A percentile compares a stretch with the other conserved stretches of the same genome.
Conservation (phyloP, 2,329 filamentous ascomycete species). For the Ophiostoma populinum region DNA sequence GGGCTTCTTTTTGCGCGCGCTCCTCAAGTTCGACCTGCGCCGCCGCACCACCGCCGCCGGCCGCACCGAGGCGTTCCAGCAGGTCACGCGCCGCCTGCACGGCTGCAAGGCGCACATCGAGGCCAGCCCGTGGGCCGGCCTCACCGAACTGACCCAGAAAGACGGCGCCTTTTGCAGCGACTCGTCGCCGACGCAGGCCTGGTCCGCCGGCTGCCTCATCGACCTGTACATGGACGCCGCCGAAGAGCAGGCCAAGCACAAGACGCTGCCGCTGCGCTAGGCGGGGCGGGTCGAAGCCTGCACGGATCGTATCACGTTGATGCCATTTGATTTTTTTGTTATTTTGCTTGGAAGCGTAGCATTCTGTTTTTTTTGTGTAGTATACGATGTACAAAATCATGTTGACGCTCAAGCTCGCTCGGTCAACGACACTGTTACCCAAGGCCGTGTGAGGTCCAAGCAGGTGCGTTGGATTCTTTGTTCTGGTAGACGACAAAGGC, state of each 20-base stretch:
- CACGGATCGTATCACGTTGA: too few relatives aligned
- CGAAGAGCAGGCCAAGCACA: conserved; percentile 26
- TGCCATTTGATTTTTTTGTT: neutral
- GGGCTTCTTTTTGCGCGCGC: conserved; percentile 81
- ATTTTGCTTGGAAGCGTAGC: neutral
- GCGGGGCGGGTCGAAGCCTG: too few relatives aligned
- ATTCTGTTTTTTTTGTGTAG: neutral
- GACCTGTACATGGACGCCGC: conserved; percentile 89
- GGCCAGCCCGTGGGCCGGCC: conserved; percentile 69
- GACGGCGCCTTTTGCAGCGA: conserved; percentile 68
- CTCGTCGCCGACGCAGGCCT: conserved; percentile 91
- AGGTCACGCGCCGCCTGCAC: conserved; percentile 66
- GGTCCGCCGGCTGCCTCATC: conserved; percentile 87
- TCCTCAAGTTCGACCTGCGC: conserved; percentile 77
- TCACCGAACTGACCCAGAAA: conserved; percentile 88
- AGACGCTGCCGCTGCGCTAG: conserved; percentile 2
- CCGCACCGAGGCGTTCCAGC: conserved; percentile 78
- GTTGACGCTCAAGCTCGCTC: too few relatives aligned
- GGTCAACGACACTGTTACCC: too few relatives aligned
- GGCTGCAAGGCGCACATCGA: conserved; percentile 75
- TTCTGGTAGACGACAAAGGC: too few relatives aligned
- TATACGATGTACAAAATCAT: neutral
- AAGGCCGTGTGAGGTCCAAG: too few relatives aligned
- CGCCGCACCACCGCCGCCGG: conserved; percentile 47
- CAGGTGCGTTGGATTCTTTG: too few relatives aligned